Base-by-base conservation (phyloP, 768 basidiomycete species). In the Mycena rebaudengoi region DNA sequence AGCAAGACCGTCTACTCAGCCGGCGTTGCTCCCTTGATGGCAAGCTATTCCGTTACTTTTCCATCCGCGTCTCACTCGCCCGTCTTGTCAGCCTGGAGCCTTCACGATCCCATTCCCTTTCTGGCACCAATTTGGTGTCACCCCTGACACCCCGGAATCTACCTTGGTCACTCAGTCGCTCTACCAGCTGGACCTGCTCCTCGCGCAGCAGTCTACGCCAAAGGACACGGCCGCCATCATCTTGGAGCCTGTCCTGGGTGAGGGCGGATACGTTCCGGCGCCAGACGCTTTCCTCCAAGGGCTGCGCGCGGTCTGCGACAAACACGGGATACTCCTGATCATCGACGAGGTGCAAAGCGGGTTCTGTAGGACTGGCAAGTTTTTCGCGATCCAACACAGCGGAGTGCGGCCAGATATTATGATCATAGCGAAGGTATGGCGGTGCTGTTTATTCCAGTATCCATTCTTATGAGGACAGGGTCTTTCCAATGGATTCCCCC, bases 261-360 rank as follows among this genome's bases (percentile, higher is more conserved):
- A 98, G 76, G 97, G 97, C 33, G 97, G 97, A 1, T 98, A 99
- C 76, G 92, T 98, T 16, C 89, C 94, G 28, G 94, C 95, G 0
- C 94, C 95, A 0, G 72, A 86, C 1, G 86, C 86, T 21, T 99
- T 92, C 81, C 76, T 99, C 62, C 83, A 86, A 45, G 94, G 94
- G 21, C 77, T 99, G 44, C 83, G 96, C 63, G 82, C 83, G 52
- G 82, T 96, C n/a, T 98, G 96, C 76, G 94, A 98, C 73, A 83
- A 90, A 74, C 83, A 99, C 73, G 88, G 84, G 10, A 92, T 99
- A 48, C 74, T 99, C 59, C 82, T 99, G 61, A 91, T 95, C 69
- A 76, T 91, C 39, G 93, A 95, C 63, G 94, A 95, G 74, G 91
- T 95, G 11, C 96, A 99, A 79, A 87, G 87, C 67, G 97, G 97